Percentiles rank a stretch among this genome's conserved stretches.
Evolutionary conservation across 2,329 filamentous ascomycete genomes (phyloP).

Genomic region (Fusarium miscanthi): DNA sequence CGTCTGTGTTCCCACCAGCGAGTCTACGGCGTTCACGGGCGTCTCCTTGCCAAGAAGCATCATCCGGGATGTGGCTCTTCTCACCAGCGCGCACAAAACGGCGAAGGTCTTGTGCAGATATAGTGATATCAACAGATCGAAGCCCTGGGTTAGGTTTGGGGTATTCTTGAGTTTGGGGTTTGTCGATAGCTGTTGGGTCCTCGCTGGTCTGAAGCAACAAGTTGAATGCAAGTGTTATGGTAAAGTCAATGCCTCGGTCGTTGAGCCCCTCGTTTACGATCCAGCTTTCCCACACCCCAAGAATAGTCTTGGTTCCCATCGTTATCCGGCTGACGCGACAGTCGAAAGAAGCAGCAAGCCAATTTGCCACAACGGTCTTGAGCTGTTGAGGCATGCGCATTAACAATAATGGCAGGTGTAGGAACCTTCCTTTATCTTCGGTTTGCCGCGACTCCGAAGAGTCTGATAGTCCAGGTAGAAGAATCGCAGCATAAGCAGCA

Average conservation of each 20-base stretch:
- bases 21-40: slow-evolving; percentile 56
- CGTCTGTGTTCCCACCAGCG: slow-evolving; percentile 60
- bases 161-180: slow-evolving; percentile 29
- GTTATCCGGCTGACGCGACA: slow-evolving; percentile 64
- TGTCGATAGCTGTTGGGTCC: slow-evolving; percentile 11
- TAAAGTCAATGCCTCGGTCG: slow-evolving; percentile 56
- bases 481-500: slow-evolving; percentile 60
- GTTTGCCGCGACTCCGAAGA: background rate
- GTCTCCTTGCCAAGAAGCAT: slow-evolving; percentile 48
- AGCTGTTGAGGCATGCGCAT: slow-evolving; percentile 66
- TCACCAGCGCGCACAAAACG: slow-evolving; percentile 59
- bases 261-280: slow-evolving; percentile 53
- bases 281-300: slow-evolving; percentile 64
- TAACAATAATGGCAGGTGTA: slow-evolving; percentile 63
- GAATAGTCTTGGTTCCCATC: slow-evolving; percentile 62
- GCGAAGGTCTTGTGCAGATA: slow-evolving; percentile 60
- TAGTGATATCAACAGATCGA: slow-evolving; percentile 62
- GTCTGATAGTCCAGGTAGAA: slow-evolving; percentile 56
- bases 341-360: slow-evolving; percentile 66
- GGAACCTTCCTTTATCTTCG: slow-evolving; percentile 50
- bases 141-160: slow-evolving; percentile 45
- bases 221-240: slow-evolving; percentile 64
- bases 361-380: slow-evolving; percentile 61
- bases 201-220: slow-evolving; percentile 47
- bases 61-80: slow-evolving; percentile 1